Evolutionary conservation across 1,139 yeast genomes (phyloP), one percentile per base, ranked within the genome.

Genomic region (Kodamaea derodonti): DNA sequence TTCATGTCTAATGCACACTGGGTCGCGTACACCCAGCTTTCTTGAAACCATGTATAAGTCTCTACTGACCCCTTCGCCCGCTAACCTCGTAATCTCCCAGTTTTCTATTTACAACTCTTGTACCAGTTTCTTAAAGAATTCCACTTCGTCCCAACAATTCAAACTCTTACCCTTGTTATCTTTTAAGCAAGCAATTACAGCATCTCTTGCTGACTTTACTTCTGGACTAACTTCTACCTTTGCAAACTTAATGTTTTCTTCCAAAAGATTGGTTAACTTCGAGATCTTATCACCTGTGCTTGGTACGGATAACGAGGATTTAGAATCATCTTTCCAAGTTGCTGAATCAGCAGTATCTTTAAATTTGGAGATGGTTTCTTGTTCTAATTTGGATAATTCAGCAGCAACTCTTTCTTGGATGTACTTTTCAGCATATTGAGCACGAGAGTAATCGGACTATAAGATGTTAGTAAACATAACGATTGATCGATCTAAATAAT

Each of bases 71-170:
- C n/a, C n/a, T n/a, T n/a, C n/a, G n/a, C n/a, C n/a, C n/a, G n/a
- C n/a, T n/a, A n/a, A n/a, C n/a, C n/a, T n/a, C n/a, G n/a, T n/a
- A n/a, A n/a, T n/a, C 22, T 18, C 9, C 22, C 22, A 25, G 28
- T 14, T 26, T 23, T n/a, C n/a, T n/a, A n/a, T n/a, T 43, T 52
- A 62, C 42, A 60, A 49, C 36, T 65, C 59, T 48, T 59, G 63
- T 25, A 61, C 71, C 48, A 74, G 58, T 38, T 69, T 69, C 55
- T 80, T 85, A 60, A 88, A 87, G 38, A 70, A 68, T 52, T 83
- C 80, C 17, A 87, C 88, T 56, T 84, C 87, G 35, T 84, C 88
- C 80, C 90, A 84, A 60, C 98, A 92, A 58, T 86, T 82, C 58
- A 92, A 73, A 24, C 92, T 84, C 55, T 73, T 79, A 24, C 81